Conservation (phyloP, 176 grass and related monocot genomes). For the Hordeum vulgare region DNA sequence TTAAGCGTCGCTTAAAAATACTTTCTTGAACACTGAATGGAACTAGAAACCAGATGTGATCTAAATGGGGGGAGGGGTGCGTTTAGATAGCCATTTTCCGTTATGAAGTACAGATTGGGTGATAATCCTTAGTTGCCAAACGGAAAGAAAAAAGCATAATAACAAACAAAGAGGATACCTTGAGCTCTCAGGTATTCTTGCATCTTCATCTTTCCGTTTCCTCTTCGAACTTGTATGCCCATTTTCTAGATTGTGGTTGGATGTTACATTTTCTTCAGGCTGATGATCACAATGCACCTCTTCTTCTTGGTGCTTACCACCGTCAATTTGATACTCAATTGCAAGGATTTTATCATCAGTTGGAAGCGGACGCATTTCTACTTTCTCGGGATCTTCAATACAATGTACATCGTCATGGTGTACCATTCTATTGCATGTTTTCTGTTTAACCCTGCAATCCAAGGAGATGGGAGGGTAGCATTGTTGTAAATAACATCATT, state of each 20-base stretch:
- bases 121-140: not conserved
- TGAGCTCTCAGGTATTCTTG: conserved; percentile 42
- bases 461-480: not conserved
- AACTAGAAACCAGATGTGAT: not conserved
- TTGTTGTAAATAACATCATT: conserved; percentile 1
- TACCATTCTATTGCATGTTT: conserved; percentile 30
- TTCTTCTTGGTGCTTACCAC: conserved; percentile 24
- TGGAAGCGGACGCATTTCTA: conserved; percentile 30
- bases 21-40: too few relatives aligned
- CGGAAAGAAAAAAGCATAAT: not conserved
- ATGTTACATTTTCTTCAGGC: conserved; percentile 32
- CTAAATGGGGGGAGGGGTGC: not conserved
- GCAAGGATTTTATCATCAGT: conserved; percentile 35
- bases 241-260: not conserved
- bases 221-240: conserved; percentile 38
- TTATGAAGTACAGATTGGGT: not conserved
- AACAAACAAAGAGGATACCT: conserved; percentile 48
- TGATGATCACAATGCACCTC: conserved; percentile 19
- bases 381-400: conserved; percentile 39
- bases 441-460: conserved; percentile 54
- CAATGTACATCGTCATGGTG: conserved; percentile 27
- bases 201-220: conserved; percentile 44
- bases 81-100: not conserved
- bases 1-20: too few relatives aligned
- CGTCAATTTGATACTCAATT: conserved; percentile 28